phyloP scores from a whole-genome alignment of 768 basidiomycete genomes.

The Cystofilobasidium bisporidii region DNA sequence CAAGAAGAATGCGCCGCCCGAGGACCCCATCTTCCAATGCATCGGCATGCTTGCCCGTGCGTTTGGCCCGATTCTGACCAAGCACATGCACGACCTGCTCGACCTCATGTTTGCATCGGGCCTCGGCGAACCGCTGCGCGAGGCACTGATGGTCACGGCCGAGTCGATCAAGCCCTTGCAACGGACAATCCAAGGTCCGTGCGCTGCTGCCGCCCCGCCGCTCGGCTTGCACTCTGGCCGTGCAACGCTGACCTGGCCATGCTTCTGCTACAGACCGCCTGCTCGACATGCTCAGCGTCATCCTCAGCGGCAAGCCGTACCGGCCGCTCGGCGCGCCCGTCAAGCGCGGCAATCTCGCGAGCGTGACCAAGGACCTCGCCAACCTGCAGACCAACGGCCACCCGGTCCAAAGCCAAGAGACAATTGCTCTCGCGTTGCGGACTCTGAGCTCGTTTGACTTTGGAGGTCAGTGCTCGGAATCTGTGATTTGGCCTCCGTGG shows the following conservation, averaged over 20 bases:
- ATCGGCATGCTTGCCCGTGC: constrained; percentile 90
- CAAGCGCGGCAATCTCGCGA: constrained; percentile 35
- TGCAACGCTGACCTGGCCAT: not conserved
- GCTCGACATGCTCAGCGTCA: constrained; percentile 69
- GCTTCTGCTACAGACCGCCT: constrained; percentile 60
- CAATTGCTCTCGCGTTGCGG: constrained; percentile 68
- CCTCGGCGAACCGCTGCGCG: constrained; percentile 74
- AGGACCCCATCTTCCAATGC: constrained; percentile 95
- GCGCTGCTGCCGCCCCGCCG: no score
- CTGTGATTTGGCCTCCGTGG: no score
- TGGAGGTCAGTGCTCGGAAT: constrained; percentile 61
- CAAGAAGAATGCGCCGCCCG: constrained; percentile 79
- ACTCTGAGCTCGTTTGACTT: constrained; percentile 91
- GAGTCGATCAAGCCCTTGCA: constrained; percentile 77
- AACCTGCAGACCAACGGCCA: not conserved
- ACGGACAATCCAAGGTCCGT: constrained; percentile 77
- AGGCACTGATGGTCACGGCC: constrained; percentile 73
- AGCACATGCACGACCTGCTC: constrained; percentile 88
- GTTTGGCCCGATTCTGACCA: constrained; percentile 90
- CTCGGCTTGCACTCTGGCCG: no score
- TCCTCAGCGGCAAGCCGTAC: constrained; percentile 74
- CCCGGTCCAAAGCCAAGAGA: constrained; percentile 34
- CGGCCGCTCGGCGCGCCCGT: constrained; percentile 77
- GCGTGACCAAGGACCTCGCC: not conserved
- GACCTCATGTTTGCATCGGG: constrained; percentile 95